These are phyloP conservation scores for Mollisia scopiformis DNA, from an alignment of 2,329 filamentous ascomycete species.

Conservation along the genomic window DNA sequence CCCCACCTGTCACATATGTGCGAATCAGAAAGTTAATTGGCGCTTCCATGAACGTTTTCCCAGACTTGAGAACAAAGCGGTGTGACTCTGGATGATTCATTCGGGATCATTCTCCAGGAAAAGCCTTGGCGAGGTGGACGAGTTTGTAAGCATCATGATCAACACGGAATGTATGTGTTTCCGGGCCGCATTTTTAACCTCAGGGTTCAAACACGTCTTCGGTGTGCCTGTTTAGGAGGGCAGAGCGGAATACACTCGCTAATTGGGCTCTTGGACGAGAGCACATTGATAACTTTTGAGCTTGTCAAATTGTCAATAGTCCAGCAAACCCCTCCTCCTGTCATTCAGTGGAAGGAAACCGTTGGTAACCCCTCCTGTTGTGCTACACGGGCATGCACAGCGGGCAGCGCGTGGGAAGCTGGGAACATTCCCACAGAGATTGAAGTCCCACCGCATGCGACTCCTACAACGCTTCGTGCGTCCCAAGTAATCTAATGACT, in stretches of 20 bases:
- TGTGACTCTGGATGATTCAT: not conserved
- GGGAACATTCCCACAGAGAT: not conserved
- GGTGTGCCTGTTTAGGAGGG: not conserved
- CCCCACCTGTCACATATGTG: not conserved
- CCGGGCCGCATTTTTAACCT: too few species aligned
- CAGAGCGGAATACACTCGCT: not conserved
- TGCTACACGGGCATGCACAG: not conserved
- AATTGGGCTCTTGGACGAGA: not conserved
- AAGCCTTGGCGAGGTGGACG: not conserved
- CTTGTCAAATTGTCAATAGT: not conserved
- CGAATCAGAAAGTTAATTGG: not conserved
- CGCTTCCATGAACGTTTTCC: too few species aligned
- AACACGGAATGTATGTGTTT: not conserved
- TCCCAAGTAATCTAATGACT: not conserved
- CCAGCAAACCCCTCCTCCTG: not conserved
- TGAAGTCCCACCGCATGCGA: not conserved
- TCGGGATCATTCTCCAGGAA: too few species aligned
- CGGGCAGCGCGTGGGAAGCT: not conserved
- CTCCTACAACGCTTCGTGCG: not conserved
- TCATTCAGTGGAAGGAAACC: not conserved
- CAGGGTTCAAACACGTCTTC: too few species aligned
- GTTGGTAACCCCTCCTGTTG: not conserved
- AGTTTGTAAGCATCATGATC: not conserved
- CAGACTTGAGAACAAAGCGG: not conserved
- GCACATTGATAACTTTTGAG: too few species aligned